Evolutionary conservation across 257 asterid species (phyloP), one percentile per base, ranked within the genome.

Genomic region (Agastache rugosa): DNA sequence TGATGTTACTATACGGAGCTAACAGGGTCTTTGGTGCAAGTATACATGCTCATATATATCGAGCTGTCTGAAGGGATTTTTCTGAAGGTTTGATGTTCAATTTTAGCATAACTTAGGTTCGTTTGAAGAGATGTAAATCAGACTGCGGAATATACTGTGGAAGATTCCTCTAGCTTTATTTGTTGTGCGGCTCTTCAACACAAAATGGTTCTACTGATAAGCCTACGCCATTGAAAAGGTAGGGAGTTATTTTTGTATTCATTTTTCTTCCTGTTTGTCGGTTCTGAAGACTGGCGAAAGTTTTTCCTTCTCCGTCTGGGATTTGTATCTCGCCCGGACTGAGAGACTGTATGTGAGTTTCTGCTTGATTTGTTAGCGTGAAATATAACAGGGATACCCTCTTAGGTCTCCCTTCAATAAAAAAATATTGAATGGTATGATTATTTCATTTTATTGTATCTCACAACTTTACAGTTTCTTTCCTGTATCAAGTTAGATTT

Each of bases 61-160:
- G 79, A 67, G 73, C 82, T 63, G 81, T 76, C 79, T 71, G 80
- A 63, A 76, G 77, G 86, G 83, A 62, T 81, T 79, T 81, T 85
- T 85, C 78, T 73, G 73, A 73, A 80, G 83, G 84, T 83, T 77
- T 79, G 87, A 81, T 81, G 82, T 79, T 82, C 78, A 81, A 53
- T 74, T 84, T 77, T 85, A 73, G 84, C 69, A 75, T 84, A 87
- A 79, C 82, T 77, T 87, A 81, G 90, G 84, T 69, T 87, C 79
- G 53, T 70, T 77, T 78, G 55, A 51, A 82, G 90, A 87, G 92
- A 86, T 82, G 96, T 88, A 81, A 82, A 86, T 88, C 87, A 82
- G 88, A 79, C 68, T 77, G 85, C 87, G 77, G 82, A 85, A 84
- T 80, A 84, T 76, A 81, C 77, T 77, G 70, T 66, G 65, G 80